These are phyloP conservation scores for Albatrellus sp. DNA, from an alignment of 1,284 basidiomycete species.

Conservation along the genomic window DNA sequence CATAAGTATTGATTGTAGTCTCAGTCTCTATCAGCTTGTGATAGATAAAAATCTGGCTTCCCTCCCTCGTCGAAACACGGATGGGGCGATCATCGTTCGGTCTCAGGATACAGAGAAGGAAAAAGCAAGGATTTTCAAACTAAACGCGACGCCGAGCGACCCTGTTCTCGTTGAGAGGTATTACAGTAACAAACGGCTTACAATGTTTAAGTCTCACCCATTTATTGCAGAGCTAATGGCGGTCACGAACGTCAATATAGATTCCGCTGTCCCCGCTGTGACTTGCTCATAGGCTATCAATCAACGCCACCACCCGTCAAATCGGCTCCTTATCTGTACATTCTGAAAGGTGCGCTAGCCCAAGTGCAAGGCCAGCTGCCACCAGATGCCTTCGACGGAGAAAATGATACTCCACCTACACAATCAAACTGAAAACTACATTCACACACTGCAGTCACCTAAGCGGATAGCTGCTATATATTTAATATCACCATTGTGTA, in stretches of 20 bases:
- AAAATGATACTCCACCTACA: conserved; percentile 11
- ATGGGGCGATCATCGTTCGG: conserved; percentile 61
- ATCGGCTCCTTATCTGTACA: conserved; percentile 61
- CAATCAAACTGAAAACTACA: no score
- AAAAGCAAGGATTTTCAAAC: conserved; percentile 64
- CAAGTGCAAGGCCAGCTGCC: conserved; percentile 71
- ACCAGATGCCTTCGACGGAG: conserved; percentile 60
- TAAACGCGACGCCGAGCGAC: conserved; percentile 53
- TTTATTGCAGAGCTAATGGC: conserved; percentile 27
- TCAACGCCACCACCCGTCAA: conserved; percentile 57
- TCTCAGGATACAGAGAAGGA: conserved; percentile 43
- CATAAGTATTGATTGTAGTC: conserved; percentile 3
- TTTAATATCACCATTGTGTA: no score
- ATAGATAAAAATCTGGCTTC: conserved; percentile 63
- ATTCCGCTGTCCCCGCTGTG: conserved; percentile 66
- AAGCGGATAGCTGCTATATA: not conserved
- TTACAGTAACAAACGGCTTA: not conserved
- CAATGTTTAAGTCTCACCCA: conserved; percentile 4
- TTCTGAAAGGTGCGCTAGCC: conserved; percentile 62
- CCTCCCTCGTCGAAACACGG: conserved; percentile 61
- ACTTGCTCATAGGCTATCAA: conserved; percentile 64
- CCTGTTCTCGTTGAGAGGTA: conserved; percentile 65
- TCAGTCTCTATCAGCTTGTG: conserved; percentile 43
- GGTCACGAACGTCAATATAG: conserved; percentile 68
- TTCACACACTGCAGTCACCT: conserved; percentile 2